These are phyloP conservation scores for Bipolaris victoriae DNA, from an alignment of 2,329 filamentous ascomycete genomes.

Conservation along the genomic window DNA sequence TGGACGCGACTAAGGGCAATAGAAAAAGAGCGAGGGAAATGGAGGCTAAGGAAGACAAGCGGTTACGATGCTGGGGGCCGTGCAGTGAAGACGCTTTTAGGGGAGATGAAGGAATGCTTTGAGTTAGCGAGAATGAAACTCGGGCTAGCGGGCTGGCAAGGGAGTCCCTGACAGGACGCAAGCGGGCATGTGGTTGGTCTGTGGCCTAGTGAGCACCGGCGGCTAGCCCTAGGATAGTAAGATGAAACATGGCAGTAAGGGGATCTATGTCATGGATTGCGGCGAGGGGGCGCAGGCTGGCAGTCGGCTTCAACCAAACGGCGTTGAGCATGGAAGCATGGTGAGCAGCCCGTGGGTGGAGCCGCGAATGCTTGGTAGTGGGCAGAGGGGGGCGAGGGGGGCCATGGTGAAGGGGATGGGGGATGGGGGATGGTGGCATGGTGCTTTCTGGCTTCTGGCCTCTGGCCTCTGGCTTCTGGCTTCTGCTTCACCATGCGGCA, in stretches of 20 bases:
- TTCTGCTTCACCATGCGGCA: neutral
- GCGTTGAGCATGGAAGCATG: neutral
- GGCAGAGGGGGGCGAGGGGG: no score
- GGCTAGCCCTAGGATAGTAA: slow-evolving; percentile 34
- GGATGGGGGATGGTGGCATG: no score
- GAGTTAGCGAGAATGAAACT: slow-evolving; percentile 47
- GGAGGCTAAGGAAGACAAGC: slow-evolving; percentile 23
- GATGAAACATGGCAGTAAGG: slow-evolving; percentile 45
- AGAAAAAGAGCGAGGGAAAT: slow-evolving; percentile 27
- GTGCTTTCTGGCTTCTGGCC: no score
- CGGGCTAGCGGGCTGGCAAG: slow-evolving; percentile 29
- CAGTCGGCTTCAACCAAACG: neutral
- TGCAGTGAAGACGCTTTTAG: slow-evolving; percentile 29
- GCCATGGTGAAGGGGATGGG: neutral
- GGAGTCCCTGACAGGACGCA: slow-evolving; percentile 12
- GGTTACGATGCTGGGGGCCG: slow-evolving; percentile 36
- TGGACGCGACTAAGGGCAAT: slow-evolving; percentile 28
- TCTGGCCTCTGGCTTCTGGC: no score
- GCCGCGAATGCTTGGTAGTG: neutral
- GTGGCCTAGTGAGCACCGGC: slow-evolving; percentile 20
- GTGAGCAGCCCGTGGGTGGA: slow-evolving; percentile 7
- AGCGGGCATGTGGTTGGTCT: slow-evolving; percentile 28
- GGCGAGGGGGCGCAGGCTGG: slow-evolving; percentile 13
- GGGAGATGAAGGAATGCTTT: slow-evolving; percentile 50
- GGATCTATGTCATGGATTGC: slow-evolving; percentile 14